phyloP scores from a whole-genome alignment of 116 monocot species.

The Dioscorea cayenensis region DNA sequence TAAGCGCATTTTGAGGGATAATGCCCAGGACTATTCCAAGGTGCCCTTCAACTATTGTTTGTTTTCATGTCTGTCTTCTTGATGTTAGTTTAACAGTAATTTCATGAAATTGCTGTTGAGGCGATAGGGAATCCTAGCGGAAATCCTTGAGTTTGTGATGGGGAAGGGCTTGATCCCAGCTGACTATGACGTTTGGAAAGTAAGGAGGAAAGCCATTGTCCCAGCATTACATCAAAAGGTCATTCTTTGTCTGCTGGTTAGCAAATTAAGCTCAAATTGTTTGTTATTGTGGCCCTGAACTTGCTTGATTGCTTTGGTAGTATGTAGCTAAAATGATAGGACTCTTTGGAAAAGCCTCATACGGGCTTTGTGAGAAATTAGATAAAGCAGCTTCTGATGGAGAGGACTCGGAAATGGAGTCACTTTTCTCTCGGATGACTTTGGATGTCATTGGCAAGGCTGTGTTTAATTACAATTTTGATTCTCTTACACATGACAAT shows the following conservation, averaged over 20 bases:
- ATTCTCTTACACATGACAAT: conserved; percentile 75
- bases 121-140: conserved; percentile 79
- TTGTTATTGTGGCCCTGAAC: neutral
- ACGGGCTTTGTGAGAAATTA: conserved; percentile 75
- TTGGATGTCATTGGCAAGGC: conserved; percentile 94
- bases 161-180: conserved; percentile 95
- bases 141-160: conserved; percentile 97
- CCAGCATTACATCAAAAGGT: conserved; percentile 97
- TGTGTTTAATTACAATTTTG: conserved; percentile 99
- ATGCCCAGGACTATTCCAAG: conserved; percentile 92
- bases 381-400: conserved; percentile 70
- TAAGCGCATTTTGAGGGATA: conserved; percentile 80
- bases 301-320: conserved; percentile 31
- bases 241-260: neutral
- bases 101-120: conserved; percentile 1
- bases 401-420: conserved; percentile 95
- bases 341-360: conserved; percentile 77
- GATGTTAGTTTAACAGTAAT: neutral
- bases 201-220: conserved; percentile 75
- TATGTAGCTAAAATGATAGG: conserved; percentile 79
- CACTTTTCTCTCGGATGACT: conserved; percentile 82
- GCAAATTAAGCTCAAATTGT: neutral
- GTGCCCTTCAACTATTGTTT: conserved; percentile 20
- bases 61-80: neutral
- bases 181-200: conserved; percentile 79